A percentile compares a stretch with the other conserved stretches of the same genome.
Evolutionary conservation across 345 rosid species (phyloP).

Genomic region (Salix dunnii): DNA sequence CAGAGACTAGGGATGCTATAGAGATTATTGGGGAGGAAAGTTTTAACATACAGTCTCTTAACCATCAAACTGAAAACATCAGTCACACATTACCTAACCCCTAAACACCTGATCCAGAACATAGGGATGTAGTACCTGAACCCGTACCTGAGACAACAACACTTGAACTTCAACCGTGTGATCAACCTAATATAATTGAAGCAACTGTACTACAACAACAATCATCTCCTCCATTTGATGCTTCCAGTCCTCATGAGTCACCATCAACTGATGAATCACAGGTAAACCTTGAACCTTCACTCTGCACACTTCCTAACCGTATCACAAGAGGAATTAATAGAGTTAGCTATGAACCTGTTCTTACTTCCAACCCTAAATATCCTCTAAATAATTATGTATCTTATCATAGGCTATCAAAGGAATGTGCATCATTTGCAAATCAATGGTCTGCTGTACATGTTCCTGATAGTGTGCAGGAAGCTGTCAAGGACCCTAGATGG

Average conservation of each 20-base stretch:
- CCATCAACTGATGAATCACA: background rate
- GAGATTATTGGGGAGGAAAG: no score
- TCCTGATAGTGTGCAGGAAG: background rate
- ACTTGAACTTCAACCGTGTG: background rate
- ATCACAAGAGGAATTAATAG: background rate
- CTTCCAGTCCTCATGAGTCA: background rate
- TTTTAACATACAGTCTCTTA: background rate
- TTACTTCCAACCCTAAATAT: background rate
- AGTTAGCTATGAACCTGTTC: background rate
- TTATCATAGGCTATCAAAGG: no score
- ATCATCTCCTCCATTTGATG: background rate
- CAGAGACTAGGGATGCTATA: rapidly evolving
- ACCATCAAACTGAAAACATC: no score
- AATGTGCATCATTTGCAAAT: no score
- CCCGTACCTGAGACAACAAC: background rate
- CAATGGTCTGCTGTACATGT: no score
- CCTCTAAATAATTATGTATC: background rate
- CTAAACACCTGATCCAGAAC: no score
- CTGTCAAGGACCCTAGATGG: background rate
- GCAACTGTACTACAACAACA: background rate
- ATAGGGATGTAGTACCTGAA: background rate
- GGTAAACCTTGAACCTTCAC: background rate
- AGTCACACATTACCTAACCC: no score
- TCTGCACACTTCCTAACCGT: background rate
- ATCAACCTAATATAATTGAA: background rate